These are phyloP conservation scores for Piedraia hortae DNA, from an alignment of 2,329 filamentous ascomycete species.

Conservation along the genomic window DNA sequence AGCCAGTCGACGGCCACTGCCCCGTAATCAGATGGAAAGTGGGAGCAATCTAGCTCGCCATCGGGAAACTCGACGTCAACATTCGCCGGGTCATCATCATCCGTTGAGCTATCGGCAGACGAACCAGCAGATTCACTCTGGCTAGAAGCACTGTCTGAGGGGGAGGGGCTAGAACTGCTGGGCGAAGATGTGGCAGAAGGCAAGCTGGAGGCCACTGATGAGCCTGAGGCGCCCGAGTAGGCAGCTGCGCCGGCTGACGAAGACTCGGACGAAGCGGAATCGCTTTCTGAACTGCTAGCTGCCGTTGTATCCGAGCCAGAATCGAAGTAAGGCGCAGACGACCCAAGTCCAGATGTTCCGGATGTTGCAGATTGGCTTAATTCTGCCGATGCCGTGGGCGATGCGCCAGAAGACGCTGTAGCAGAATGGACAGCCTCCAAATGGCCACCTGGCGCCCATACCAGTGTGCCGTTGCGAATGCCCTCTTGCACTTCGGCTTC, in stretches of 20 bases:
- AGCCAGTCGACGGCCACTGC: constrained; percentile 44
- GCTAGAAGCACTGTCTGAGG: constrained; percentile 5
- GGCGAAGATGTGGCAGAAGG: constrained; percentile 6
- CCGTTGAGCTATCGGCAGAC: constrained; percentile 17
- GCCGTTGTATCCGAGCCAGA: background rate
- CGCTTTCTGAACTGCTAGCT: background rate
- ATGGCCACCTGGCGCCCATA: constrained; percentile 30
- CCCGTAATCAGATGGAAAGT: constrained; percentile 61
- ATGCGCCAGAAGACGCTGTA: background rate
- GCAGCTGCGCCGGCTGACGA: constrained; percentile 1
- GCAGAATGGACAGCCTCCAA: constrained; percentile 2
- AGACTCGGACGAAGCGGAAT: constrained; percentile 1
- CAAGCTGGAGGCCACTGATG: background rate
- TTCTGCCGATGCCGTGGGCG: constrained; percentile 1
- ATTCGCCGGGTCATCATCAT: no score
- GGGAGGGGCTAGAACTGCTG: constrained; percentile 3
- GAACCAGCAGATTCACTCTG: constrained; percentile 4
- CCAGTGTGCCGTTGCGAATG: constrained; percentile 36
- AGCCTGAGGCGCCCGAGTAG: no score
- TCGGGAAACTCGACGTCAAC: constrained; percentile 49
- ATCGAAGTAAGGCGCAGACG: no score
- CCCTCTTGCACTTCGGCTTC: constrained; percentile 40
- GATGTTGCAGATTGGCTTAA: constrained; percentile 1
- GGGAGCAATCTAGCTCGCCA: constrained; percentile 38
- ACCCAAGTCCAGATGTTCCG: background rate